A percentile compares a stretch with the other conserved stretches of the same genome.
These are phyloP conservation scores for Ensete ventricosum DNA, from an alignment of 176 grass and related monocot species.

Conservation along the genomic window DNA sequence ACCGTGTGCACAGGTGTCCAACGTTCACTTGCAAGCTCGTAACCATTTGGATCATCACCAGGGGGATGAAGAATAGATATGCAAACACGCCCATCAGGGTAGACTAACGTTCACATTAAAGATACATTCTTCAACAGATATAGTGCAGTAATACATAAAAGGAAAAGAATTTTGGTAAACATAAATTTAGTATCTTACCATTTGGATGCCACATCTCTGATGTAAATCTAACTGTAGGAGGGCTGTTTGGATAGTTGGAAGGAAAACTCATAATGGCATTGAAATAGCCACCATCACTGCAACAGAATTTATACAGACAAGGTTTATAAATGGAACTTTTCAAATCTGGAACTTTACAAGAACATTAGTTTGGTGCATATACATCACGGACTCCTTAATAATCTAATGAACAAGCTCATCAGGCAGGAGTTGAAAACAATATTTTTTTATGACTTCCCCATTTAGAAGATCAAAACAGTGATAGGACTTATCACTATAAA, in stretches of 20 bases:
- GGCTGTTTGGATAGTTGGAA: constrained; percentile 13
- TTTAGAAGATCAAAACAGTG: not conserved
- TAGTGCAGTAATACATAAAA: not conserved
- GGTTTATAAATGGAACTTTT: not conserved
- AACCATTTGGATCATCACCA: constrained; percentile 14
- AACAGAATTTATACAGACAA: not conserved
- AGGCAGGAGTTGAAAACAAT: not conserved
- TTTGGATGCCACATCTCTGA: constrained; percentile 23
- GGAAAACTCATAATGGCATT: constrained; percentile 18
- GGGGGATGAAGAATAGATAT: constrained; percentile 18
- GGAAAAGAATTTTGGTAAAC: not conserved
- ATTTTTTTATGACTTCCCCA: not conserved
- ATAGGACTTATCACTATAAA: not conserved
- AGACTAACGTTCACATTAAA: not conserved
- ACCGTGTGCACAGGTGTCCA: constrained; percentile 17
- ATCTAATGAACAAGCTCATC: not conserved
- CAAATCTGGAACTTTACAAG: not conserved
- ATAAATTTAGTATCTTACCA: not conserved
- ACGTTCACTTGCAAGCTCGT: constrained; percentile 15
- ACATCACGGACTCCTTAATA: not conserved
- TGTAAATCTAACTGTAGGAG: constrained; percentile 12
- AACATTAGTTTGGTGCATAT: not conserved
- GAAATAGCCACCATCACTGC: constrained; percentile 15
- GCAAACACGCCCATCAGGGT: constrained; percentile 16
- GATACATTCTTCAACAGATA: not conserved